Evolutionary conservation across 2,329 filamentous ascomycete species (phyloP).

Genomic region (Dothidotthia symphoricarpi): DNA sequence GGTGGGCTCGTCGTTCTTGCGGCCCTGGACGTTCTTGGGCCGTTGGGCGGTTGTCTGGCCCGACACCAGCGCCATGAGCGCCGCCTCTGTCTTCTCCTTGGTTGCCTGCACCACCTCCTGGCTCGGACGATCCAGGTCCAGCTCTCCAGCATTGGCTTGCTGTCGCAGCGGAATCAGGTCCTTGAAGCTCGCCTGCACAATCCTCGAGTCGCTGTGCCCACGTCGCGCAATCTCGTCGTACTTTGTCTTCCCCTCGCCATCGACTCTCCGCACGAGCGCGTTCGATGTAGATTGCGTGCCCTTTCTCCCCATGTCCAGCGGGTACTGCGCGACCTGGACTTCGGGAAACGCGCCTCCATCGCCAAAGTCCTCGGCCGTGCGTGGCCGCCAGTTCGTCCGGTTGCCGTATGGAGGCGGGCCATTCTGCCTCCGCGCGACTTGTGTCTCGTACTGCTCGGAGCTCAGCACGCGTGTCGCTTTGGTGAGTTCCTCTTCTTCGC

Average conservation of each 20-base stretch:
- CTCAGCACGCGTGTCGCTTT: constrained; percentile 80
- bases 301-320: constrained; percentile 90
- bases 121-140: constrained; percentile 80
- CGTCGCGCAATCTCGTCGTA: constrained; percentile 93
- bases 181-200: constrained; percentile 94
- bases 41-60: constrained; percentile 90
- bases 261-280: constrained; percentile 88
- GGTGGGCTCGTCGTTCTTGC: constrained; percentile 78
- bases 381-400: constrained; percentile 85
- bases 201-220: constrained; percentile 77
- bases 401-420: constrained; percentile 87
- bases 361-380: constrained; percentile 85
- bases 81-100: constrained; percentile 83
- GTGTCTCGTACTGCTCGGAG: constrained; percentile 77
- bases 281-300: constrained; percentile 61
- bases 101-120: constrained; percentile 81
- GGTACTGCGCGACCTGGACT: constrained; percentile 90
- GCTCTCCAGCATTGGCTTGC: constrained; percentile 86
- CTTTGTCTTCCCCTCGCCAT: constrained; percentile 88
- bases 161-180: constrained; percentile 93
- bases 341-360: constrained; percentile 97
- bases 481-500: constrained; percentile 80
- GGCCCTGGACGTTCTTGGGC: constrained; percentile 88
- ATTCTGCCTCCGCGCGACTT: constrained; percentile 67
- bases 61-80: constrained; percentile 75